phyloP scores from a whole-genome alignment of 768 basidiomycete species.

The Phanerochaete carnosa region DNA sequence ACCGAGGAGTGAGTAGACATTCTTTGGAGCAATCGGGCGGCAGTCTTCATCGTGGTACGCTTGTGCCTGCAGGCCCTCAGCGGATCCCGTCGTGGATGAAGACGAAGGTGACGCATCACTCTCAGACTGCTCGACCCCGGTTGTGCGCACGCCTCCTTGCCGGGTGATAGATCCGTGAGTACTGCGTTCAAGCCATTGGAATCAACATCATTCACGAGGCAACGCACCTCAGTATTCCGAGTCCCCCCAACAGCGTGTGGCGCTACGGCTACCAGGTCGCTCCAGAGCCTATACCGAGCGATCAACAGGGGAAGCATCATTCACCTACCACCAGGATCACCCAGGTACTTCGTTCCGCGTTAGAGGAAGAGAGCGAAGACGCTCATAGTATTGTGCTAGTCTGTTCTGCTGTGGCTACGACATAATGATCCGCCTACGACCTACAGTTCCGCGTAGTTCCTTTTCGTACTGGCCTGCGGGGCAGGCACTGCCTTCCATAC shows the following conservation, averaged over 20 bases:
- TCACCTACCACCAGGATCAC: not conserved
- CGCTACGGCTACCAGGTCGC: not conserved
- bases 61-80: too few relatives aligned
- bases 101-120: not conserved
- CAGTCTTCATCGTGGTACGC: too few relatives aligned
- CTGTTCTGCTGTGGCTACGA: not conserved
- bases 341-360: not conserved
- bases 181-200: too few relatives aligned
- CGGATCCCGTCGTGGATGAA: not conserved
- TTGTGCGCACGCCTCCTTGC: not conserved
- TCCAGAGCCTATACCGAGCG: not conserved
- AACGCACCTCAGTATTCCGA: not conserved
- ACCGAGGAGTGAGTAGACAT: not conserved
- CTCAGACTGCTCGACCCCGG: not conserved
- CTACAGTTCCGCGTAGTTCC: slow-evolving; percentile 1
- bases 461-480: not conserved
- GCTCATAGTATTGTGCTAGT: not conserved
- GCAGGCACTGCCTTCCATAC: slow-evolving; percentile 27
- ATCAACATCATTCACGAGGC: not conserved
- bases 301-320: not conserved
- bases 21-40: not conserved
- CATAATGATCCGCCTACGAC: not conserved
- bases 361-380: not conserved
- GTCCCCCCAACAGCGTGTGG: not conserved
- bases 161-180: not conserved